Conservation (phyloP, 805 yeast species). For the Candida loeiensis region DNA sequence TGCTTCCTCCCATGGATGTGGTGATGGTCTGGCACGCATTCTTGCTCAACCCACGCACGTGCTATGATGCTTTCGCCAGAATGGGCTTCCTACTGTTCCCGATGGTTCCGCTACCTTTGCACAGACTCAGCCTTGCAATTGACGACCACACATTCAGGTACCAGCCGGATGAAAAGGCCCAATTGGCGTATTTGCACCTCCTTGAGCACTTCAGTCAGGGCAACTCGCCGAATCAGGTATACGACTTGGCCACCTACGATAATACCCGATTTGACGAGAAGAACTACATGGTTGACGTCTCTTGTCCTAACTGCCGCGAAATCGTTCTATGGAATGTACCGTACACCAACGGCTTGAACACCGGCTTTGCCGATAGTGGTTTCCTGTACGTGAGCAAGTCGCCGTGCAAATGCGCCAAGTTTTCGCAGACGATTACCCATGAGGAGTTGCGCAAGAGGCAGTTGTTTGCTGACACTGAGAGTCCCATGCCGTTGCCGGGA, state of each 20-base stretch:
- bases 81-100: slow-evolving; percentile 16
- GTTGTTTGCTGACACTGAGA: slow-evolving; percentile 13
- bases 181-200: slow-evolving; percentile 9
- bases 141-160: slow-evolving; percentile 12
- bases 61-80: slow-evolving; percentile 15
- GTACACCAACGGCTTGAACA: slow-evolving; percentile 7
- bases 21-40: slow-evolving; percentile 24
- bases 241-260: slow-evolving; percentile 5
- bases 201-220: slow-evolving; percentile 5
- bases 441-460: slow-evolving; percentile 21
- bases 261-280: slow-evolving; percentile 4
- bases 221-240: slow-evolving; percentile 4
- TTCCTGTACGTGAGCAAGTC: slow-evolving; percentile 7
- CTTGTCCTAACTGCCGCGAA: slow-evolving; percentile 15
- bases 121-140: slow-evolving; percentile 9
- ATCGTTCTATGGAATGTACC: slow-evolving; percentile 11
- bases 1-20: slow-evolving; percentile 22
- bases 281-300: slow-evolving; percentile 9
- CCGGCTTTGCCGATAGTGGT: slow-evolving; percentile 15
- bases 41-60: slow-evolving; percentile 17
- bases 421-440: slow-evolving; percentile 13
- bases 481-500: slow-evolving; percentile 8
- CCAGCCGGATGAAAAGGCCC: slow-evolving; percentile 9
- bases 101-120: slow-evolving; percentile 19
- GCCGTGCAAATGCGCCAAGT: not conserved